Percentiles rank a stretch among this genome's conserved stretches.
Evolutionary conservation across 331 rosid species (phyloP).

Genomic region (Pyracantha coccinea): DNA sequence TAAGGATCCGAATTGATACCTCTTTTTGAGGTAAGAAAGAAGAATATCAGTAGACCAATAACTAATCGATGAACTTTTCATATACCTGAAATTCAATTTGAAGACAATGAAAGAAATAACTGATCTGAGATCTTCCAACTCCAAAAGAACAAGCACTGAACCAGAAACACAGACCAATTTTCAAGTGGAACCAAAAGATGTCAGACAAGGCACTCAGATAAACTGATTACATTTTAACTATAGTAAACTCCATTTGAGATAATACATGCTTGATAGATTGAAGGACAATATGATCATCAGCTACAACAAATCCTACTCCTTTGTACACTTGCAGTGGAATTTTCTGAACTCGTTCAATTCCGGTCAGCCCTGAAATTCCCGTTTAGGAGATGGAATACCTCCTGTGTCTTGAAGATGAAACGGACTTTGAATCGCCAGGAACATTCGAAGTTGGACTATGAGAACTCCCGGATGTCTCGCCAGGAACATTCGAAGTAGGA

Average conservation of each 20-base stretch:
- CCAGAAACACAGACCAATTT: not conserved
- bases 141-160: not conserved
- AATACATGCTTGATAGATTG: not conserved
- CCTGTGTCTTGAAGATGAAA: constrained; percentile 70
- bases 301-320: constrained; percentile 44
- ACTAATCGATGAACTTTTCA: too few species aligned
- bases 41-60: too few species aligned
- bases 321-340: constrained; percentile 43
- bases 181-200: not conserved
- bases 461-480: constrained; percentile 16
- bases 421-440: constrained; percentile 64
- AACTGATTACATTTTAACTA: constrained; percentile 2
- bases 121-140: not conserved
- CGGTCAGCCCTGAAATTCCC: not conserved
- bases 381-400: constrained; percentile 86
- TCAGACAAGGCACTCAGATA: not conserved
- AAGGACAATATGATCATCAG: not conserved
- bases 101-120: not conserved
- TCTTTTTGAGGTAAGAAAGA: too few species aligned
- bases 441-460: constrained; percentile 27
- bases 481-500: constrained; percentile 66
- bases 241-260: constrained; percentile 3
- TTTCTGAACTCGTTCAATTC: constrained; percentile 16
- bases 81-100: not conserved
- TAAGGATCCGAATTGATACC: too few species aligned